Conservation (phyloP, 495 filamentous ascomycete genomes). For the Symbiotaphrina buchneri region DNA sequence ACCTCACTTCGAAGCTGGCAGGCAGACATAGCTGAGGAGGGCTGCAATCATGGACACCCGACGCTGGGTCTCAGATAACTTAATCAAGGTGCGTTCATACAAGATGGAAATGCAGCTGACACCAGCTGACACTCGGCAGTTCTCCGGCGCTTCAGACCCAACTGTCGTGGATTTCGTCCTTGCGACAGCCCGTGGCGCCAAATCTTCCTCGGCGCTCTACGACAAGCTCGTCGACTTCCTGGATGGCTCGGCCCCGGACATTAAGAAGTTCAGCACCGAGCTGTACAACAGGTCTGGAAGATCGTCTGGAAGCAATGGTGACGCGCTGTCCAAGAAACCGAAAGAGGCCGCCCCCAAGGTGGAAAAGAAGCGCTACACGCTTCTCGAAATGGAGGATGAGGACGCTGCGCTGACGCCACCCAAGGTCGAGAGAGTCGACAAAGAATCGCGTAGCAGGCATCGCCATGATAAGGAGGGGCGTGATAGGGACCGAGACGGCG, state of each 20-base stretch:
- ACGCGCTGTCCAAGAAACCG: conserved; percentile 1
- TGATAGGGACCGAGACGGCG: conserved; percentile 8
- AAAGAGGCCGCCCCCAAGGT: conserved; percentile 7
- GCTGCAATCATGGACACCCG: conserved; percentile 11
- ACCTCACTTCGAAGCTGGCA: too few relatives aligned
- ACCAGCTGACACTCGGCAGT: conserved; percentile 6
- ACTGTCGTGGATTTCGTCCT: conserved; percentile 39
- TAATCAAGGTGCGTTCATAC: conserved; percentile 7
- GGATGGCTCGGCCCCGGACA: conserved; percentile 24
- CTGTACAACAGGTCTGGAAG: conserved; percentile 21
- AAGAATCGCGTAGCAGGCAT: conserved; percentile 18
- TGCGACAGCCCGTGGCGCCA: conserved; percentile 30
- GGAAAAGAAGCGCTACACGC: conserved; percentile 46
- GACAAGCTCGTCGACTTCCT: conserved; percentile 30
- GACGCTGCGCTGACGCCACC: conserved; percentile 8
- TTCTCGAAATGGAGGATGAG: conserved; percentile 70
- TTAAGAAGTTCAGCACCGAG: conserved; percentile 27
- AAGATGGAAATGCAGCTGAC: too few relatives aligned
- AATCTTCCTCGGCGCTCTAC: conserved; percentile 25
- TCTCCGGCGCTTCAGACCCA: conserved; percentile 35
- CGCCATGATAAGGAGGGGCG: conserved; percentile 10
- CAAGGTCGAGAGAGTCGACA: conserved; percentile 5
- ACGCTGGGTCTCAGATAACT: conserved; percentile 8
- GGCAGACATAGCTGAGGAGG: too few relatives aligned
- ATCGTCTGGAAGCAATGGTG: conserved; percentile 2